Evolutionary conservation across 106 monocot genomes (phyloP).

Genomic region (Cymbidium sinense): DNA sequence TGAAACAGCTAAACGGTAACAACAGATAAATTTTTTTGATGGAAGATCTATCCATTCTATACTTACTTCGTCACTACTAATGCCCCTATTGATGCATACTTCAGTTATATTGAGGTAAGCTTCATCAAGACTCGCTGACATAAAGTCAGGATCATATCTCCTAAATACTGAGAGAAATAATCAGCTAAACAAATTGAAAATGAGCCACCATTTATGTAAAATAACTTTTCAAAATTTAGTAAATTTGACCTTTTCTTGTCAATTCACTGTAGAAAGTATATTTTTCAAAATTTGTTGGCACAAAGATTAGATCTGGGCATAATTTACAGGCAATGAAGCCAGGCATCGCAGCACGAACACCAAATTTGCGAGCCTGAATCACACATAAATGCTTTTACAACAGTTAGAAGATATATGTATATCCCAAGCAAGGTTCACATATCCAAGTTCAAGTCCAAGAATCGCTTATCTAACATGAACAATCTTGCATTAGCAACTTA

Average conservation of each 20-base stretch:
- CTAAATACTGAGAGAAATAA: conserved; percentile 48
- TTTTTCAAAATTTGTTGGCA: conserved; percentile 78
- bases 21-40: not conserved
- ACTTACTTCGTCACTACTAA: conserved; percentile 70
- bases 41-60: not conserved
- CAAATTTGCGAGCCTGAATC: conserved; percentile 89
- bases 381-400: not conserved
- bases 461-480: not conserved
- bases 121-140: conserved; percentile 91
- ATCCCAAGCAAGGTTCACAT: conserved; percentile 9
- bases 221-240: not conserved
- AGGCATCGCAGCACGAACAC: conserved; percentile 98
- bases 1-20: not conserved
- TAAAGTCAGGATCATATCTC: conserved; percentile 77
- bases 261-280: conserved; percentile 84
- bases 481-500: conserved; percentile 10
- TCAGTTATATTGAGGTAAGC: conserved; percentile 87
- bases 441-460: conserved; percentile 6
- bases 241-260: conserved; percentile 75
- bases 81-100: conserved; percentile 46
- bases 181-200: conserved; percentile 1
- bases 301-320: conserved; percentile 82
- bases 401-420: conserved; percentile 6
- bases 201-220: conserved; percentile 4
- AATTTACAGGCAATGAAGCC: conserved; percentile 94